These are phyloP conservation scores for Strobilomyces confusus DNA, from an alignment of 768 basidiomycete genomes.

Conservation along the genomic window DNA sequence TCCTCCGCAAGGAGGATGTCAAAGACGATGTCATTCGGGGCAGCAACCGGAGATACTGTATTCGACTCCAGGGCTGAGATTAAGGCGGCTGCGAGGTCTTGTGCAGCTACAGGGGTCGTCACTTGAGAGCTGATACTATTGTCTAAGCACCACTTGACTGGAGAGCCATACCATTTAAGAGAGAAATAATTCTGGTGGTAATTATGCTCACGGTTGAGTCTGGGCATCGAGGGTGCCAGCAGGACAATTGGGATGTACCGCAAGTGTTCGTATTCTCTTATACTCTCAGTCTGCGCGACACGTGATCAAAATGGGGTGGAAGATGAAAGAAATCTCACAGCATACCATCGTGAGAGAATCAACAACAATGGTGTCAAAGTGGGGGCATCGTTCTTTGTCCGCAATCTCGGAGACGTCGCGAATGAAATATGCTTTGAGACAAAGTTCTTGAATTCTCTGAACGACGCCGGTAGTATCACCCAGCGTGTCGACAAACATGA, in stretches of 20 bases:
- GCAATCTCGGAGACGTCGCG: slow-evolving; percentile 78
- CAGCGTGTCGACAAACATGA: slow-evolving; percentile 89
- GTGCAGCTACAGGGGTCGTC: slow-evolving; percentile 82
- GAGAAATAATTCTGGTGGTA: background rate
- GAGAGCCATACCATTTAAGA: slow-evolving; percentile 9
- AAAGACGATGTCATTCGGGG: slow-evolving; percentile 81
- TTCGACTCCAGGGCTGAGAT: slow-evolving; percentile 94
- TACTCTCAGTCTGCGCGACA: slow-evolving; percentile 67
- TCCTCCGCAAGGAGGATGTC: slow-evolving; percentile 97
- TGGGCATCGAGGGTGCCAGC: slow-evolving; percentile 72
- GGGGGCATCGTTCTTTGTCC: slow-evolving; percentile 76
- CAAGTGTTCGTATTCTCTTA: slow-evolving; percentile 90
- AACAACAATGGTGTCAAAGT: slow-evolving; percentile 94
- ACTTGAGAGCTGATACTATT: slow-evolving; percentile 95
- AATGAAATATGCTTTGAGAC: slow-evolving; percentile 71
- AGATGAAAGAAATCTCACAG: slow-evolving; percentile 18
- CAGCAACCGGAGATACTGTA: slow-evolving; percentile 83
- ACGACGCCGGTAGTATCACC: slow-evolving; percentile 72
- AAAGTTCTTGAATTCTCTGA: slow-evolving; percentile 71
- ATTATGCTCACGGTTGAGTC: slow-evolving; percentile 61
- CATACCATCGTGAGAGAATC: slow-evolving; percentile 83
- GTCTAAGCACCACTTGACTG: slow-evolving; percentile 95
- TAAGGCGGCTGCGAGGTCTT: slow-evolving; percentile 88
- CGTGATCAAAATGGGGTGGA: slow-evolving; percentile 11
- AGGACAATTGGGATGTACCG: slow-evolving; percentile 96